Base-by-base conservation (phyloP, 139 green algal species). In the Chlamydomonas schloesseri region DNA sequence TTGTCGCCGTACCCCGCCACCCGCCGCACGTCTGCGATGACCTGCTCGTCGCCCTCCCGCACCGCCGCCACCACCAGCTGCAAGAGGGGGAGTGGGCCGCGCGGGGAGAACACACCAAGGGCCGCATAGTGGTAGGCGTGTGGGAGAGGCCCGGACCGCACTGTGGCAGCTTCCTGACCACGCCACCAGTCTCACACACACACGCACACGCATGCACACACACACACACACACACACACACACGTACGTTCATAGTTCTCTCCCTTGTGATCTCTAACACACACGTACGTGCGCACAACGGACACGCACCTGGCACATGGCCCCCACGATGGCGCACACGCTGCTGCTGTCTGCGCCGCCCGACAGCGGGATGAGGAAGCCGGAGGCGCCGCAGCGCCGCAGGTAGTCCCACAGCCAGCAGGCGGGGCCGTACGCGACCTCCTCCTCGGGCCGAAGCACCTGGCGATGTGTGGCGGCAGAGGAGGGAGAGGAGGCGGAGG, bases 351-450 rank as follows among this genome's bases (percentile, higher is more conserved):
- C 89, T 31, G 89, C 89, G 17, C 84, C 89, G 11, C 85, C 85
- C 14, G 93, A 98, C 26, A 99, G 94, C 0, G 98, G 97, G 73
- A 99, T 88, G 87, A 99, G 90, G 89, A 96, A 99, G 20, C 98
- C 97, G 55, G 53, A 82, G 13, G 96, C 97, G 3, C 96, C 96
- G 24, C 89, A 96, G 28, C 96, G 93, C 28, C 78, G 64, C 28
- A 92, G 84, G 87, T 99, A 99, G 92, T 99, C 98, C 98, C 98
- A 99, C 77, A 99, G 93, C 98, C 98, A 99, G 83, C 94, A 97
- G 37, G 97, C 98, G 20, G 98, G 98, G 10, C 98, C 97, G 29
- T 94, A 91, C 3, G 95, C 97, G 87, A 99, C 99, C 92, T 99
- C 98, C 88, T 99, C 96, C 84, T 98, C 95, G n/a, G 92, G 90